Percentiles rank a stretch among this genome's conserved stretches.
Evolutionary conservation across 257 asterid species (phyloP).

Genomic region (Vinca minor): DNA sequence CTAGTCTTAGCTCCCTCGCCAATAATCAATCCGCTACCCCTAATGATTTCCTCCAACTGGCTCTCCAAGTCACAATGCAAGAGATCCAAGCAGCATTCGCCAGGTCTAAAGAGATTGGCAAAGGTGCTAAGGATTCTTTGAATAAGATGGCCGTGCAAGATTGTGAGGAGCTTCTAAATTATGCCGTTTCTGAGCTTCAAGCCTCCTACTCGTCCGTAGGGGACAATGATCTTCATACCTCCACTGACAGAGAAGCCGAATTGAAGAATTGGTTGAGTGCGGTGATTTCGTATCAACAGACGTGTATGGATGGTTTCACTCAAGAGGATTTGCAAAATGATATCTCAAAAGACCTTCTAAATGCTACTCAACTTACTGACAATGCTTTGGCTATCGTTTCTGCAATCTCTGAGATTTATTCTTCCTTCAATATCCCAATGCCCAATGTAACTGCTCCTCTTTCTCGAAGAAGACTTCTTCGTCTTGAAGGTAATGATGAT

Average conservation of each 20-base stretch:
- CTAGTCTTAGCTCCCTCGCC: slow-evolving; percentile 23
- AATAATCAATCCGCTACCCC: slow-evolving; percentile 26
- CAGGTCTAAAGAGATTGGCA: slow-evolving; percentile 13
- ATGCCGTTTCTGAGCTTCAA: slow-evolving; percentile 39
- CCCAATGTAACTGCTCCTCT: not conserved
- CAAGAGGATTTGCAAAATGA: slow-evolving; percentile 18
- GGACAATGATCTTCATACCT: slow-evolving; percentile 18
- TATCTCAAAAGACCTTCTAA: slow-evolving; percentile 17
- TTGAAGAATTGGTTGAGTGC: slow-evolving; percentile 46
- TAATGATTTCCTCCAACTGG: slow-evolving; percentile 27
- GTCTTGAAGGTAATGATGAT: not conserved
- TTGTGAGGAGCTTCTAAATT: slow-evolving; percentile 34
- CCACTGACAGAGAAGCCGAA: slow-evolving; percentile 20
- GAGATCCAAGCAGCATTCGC: slow-evolving; percentile 26
- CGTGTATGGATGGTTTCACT: slow-evolving; percentile 35
- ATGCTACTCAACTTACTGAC: slow-evolving; percentile 31
- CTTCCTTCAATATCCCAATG: slow-evolving; percentile 21
- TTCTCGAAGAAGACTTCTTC: slow-evolving; percentile 13
- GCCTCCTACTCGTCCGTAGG: slow-evolving; percentile 30
- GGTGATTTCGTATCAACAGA: slow-evolving; percentile 33
- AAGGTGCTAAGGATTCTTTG: slow-evolving; percentile 23
- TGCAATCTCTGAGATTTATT: slow-evolving; percentile 17
- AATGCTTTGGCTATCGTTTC: slow-evolving; percentile 36
- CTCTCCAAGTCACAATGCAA: slow-evolving; percentile 21
- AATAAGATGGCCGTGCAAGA: slow-evolving; percentile 42